Base-by-base conservation (phyloP, 768 basidiomycete species). In the Boletus pseudopeckii region DNA sequence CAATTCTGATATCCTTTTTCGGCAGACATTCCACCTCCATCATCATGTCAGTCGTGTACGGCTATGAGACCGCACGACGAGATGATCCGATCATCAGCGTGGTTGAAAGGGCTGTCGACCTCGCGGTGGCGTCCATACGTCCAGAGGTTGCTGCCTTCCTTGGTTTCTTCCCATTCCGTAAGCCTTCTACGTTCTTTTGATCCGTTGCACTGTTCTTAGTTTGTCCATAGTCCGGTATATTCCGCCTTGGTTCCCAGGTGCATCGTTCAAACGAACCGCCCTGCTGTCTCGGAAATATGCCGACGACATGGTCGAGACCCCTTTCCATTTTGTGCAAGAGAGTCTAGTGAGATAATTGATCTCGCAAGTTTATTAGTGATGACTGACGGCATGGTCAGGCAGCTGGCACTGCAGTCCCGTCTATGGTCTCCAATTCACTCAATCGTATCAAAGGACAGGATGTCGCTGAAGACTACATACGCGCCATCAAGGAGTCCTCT, bases 211-310 rank as follows among this genome's bases (percentile, higher is more conserved):
- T 15, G 2, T 5, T 44, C 22, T 40, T 2, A 52, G 7, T 30
- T 44, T 10, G 5, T 7, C n/a, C 9, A 6, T 43, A 75, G 73
- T 77, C 28, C 64, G 60, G 40, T 57, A 70, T 33, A 55, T 77
- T 15, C 76, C 76, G 5, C 42, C 67, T 3, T 77, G 76, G 76
- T 53, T 74, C 34, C 76, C 77, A 0, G 75, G 77, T 9, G 68
- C 70, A 9, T 64, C 65, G 0, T 74, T 74, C 45, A 68, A 73
- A 53, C 59, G 61, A 40, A 59, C 49, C 7, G 76, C 73, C 9
- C 1, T 57, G 20, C 40, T 59, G 1, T 69, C 56, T 13, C 56
- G 48, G 4, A 56, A 60, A 37, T 64, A 58, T 1, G 57, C 69
- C 3, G 41, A 54, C 8, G 67, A 50, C 18, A 60, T 57, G 66